A percentile compares a stretch with the other conserved stretches of the same genome.
Evolutionary conservation across 768 basidiomycete species (phyloP).

Genomic region (Boletus barrowsii): DNA sequence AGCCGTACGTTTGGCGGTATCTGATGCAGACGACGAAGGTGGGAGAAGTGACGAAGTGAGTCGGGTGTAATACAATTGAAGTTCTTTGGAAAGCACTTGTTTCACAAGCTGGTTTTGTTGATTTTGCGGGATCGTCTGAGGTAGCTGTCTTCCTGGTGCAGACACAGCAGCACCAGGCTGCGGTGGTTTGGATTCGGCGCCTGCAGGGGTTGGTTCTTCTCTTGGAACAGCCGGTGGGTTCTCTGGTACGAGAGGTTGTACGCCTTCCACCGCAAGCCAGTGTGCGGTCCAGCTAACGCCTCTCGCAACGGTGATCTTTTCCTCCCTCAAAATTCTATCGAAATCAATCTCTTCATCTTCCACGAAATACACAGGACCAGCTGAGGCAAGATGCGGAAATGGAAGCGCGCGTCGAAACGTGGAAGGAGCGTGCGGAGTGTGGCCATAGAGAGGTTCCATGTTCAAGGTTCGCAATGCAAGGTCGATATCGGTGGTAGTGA

Average conservation of each 20-base stretch:
- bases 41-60: conserved; percentile 75
- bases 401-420: conserved; percentile 45
- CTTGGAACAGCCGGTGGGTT: conserved; percentile 84
- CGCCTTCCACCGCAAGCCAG: conserved; percentile 97
- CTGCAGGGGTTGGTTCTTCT: conserved; percentile 39
- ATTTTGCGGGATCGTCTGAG: conserved; percentile 41
- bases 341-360: conserved; percentile 99
- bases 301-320: conserved; percentile 77
- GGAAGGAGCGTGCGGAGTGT: conserved; percentile 31
- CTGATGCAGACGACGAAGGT: conserved; percentile 33
- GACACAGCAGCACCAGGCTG: conserved; percentile 22
- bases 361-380: conserved; percentile 83
- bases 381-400: conserved; percentile 40
- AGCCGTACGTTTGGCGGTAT: conserved; percentile 74
- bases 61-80: conserved; percentile 92
- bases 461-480: conserved; percentile 91
- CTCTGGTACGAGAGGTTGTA: conserved; percentile 94
- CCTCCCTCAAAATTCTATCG: conserved; percentile 82
- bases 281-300: conserved; percentile 89
- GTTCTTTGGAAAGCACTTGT: conserved; percentile 87
- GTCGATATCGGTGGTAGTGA: conserved; percentile 90
- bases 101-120: conserved; percentile 80
- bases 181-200: conserved; percentile 28
- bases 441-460: conserved; percentile 91
- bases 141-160: conserved; percentile 25